These are phyloP conservation scores for Verticillium longisporum DNA, from an alignment of 2,329 filamentous ascomycete species.

Conservation along the genomic window DNA sequence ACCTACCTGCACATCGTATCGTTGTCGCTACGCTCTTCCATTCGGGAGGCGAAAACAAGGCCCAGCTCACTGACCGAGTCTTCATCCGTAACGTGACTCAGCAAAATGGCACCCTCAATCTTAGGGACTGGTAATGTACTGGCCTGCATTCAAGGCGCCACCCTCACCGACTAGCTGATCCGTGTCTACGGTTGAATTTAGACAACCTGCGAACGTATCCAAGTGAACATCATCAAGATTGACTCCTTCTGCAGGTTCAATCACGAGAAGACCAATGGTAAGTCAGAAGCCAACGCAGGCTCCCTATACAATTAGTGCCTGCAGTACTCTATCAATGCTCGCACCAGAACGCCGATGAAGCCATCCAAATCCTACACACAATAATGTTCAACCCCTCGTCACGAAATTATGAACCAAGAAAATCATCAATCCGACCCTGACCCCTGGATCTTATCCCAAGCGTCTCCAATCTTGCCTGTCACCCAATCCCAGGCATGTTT, in stretches of 20 bases:
- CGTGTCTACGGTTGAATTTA: too few relatives aligned
- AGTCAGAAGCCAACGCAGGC: too few relatives aligned
- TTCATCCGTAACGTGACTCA: background rate
- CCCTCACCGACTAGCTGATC: too few relatives aligned
- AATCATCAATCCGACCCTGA: conserved; percentile 4
- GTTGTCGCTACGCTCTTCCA: background rate
- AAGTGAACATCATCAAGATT: too few relatives aligned
- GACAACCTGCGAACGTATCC: too few relatives aligned
- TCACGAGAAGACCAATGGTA: too few relatives aligned
- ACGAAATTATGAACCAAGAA: background rate
- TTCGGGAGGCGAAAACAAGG: too few relatives aligned
- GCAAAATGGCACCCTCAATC: background rate
- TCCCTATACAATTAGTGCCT: background rate
- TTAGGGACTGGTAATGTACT: too few relatives aligned
- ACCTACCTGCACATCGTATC: too few relatives aligned
- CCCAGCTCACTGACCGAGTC: background rate
- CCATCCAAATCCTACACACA: background rate
- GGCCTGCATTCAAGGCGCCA: too few relatives aligned
- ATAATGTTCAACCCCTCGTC: background rate
- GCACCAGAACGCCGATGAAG: background rate
- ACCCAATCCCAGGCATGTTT: conserved; percentile 45
- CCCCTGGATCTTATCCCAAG: conserved; percentile 37
- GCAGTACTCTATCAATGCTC: background rate
- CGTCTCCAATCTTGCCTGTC: conserved; percentile 35
- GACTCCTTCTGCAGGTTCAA: too few relatives aligned